A percentile compares a stretch with the other conserved stretches of the same genome.
Evolutionary conservation across 2,329 filamentous ascomycete species (phyloP).

Genomic region (Trichoderma sp.): DNA sequence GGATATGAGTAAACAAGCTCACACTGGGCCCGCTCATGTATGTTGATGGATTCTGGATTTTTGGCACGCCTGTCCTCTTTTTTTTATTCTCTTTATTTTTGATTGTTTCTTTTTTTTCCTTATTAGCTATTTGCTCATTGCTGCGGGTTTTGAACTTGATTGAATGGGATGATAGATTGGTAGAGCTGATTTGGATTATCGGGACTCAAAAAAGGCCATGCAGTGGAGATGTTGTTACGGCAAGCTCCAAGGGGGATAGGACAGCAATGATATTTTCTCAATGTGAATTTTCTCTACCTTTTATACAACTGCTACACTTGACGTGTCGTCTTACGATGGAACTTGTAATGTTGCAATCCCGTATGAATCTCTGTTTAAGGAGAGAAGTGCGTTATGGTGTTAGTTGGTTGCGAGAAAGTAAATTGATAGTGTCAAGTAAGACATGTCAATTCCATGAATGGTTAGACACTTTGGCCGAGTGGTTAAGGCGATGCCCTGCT

Average conservation of each 20-base stretch:
- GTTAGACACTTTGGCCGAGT: slow-evolving; percentile 23
- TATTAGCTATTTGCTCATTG: background rate
- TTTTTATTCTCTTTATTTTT: background rate
- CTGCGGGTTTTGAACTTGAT: background rate
- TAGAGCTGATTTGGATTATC: slow-evolving; percentile 18
- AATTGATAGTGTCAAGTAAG: background rate
- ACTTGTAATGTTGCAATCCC: background rate
- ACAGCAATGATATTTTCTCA: background rate
- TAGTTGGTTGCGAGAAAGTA: background rate
- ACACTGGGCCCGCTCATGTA: background rate
- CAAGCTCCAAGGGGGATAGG: slow-evolving; percentile 1
- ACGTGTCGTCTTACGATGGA: background rate
- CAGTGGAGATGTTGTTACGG: slow-evolving; percentile 2
- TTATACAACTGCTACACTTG: background rate
- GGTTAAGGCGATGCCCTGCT: slow-evolving; percentile 24
- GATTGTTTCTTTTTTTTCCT: background rate
- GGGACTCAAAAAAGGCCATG: slow-evolving; percentile 18
- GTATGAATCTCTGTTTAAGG: background rate
- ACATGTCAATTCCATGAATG: background rate
- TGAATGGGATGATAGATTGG: slow-evolving; percentile 19
- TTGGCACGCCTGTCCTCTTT: background rate
- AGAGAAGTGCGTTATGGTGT: background rate
- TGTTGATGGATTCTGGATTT: background rate
- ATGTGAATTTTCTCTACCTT: background rate
- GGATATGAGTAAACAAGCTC: slow-evolving; percentile 27